A percentile compares a stretch with the other conserved stretches of the same genome.
Evolutionary conservation across 2,329 filamentous ascomycete species (phyloP).

Genomic region (Elsinoe arachidis): DNA sequence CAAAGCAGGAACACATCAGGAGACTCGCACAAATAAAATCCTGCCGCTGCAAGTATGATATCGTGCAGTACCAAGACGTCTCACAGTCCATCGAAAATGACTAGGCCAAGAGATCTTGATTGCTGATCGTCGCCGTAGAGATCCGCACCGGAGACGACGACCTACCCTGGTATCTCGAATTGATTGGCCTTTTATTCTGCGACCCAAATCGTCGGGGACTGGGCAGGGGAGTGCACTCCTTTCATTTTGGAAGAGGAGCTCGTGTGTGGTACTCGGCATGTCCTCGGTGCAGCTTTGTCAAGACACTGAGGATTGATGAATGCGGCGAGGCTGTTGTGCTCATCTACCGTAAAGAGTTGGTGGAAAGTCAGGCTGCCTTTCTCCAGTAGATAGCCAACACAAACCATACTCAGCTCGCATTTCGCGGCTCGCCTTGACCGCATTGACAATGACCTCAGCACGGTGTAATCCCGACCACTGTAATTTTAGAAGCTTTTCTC

Average conservation of each 20-base stretch:
- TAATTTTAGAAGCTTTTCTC: neutral
- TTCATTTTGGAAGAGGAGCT: neutral
- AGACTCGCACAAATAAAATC: no score
- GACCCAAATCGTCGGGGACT: slow-evolving; percentile 1
- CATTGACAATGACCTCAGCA: neutral
- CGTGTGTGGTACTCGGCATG: neutral
- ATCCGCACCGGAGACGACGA: no score
- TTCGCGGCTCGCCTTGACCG: neutral
- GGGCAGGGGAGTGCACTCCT: neutral
- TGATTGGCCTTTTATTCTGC: neutral
- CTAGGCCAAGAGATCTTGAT: slow-evolving; percentile 1
- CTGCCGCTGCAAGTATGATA: no score
- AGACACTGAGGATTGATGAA: neutral
- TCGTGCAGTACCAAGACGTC: neutral
- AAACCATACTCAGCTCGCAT: neutral
- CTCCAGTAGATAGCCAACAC: neutral
- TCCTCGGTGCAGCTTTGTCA: neutral
- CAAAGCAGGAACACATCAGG: neutral
- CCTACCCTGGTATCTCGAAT: neutral
- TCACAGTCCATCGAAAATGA: neutral
- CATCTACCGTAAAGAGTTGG: neutral
- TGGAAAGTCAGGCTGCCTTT: neutral
- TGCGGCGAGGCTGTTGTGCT: no score
- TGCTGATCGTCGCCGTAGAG: neutral
- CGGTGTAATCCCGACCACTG: neutral